phyloP scores from a whole-genome alignment of 768 basidiomycete genomes.

The Paxillus ammoniavirescens region DNA sequence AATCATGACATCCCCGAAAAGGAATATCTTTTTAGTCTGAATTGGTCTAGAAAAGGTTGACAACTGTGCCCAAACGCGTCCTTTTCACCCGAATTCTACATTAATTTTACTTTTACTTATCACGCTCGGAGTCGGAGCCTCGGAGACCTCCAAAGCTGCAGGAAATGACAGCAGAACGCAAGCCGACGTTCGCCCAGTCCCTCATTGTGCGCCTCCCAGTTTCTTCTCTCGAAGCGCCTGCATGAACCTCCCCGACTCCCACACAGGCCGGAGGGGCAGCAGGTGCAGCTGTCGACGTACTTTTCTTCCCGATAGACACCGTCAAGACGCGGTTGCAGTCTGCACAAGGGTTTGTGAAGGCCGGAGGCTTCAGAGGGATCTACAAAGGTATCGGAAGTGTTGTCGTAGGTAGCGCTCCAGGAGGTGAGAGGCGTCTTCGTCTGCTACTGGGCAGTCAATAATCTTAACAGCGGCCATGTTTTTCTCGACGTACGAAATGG shows the following conservation, averaged over 20 bases:
- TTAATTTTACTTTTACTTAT: background rate
- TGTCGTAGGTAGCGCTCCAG: constrained; percentile 91
- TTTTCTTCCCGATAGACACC: constrained; percentile 97
- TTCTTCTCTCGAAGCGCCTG: constrained; percentile 5
- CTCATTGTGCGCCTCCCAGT: constrained; percentile 38
- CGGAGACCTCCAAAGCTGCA: background rate
- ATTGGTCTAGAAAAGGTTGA: background rate
- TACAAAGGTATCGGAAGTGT: constrained; percentile 96
- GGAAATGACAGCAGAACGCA: constrained; percentile 29
- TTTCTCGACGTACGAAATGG: constrained; percentile 90
- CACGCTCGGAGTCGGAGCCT: background rate
- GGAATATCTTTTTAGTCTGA: background rate
- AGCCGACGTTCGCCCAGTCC: constrained; percentile 46
- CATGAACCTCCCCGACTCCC: constrained; percentile 11
- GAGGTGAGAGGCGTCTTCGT: constrained; percentile 55
- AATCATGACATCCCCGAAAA: background rate
- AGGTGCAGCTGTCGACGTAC: constrained; percentile 88
- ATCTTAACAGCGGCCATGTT: constrained; percentile 77
- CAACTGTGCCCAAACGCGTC: background rate
- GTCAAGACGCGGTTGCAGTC: constrained; percentile 95
- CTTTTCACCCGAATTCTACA: background rate
- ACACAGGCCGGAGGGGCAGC: constrained; percentile 84
- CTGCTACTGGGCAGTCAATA: background rate
- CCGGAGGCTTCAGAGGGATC: constrained; percentile 87
- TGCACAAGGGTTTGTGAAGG: constrained; percentile 74